A percentile compares a stretch with the other conserved stretches of the same genome.
These are phyloP conservation scores for Rhododendron williamsianum DNA, from an alignment of 148 eudicot species.

Conservation along the genomic window DNA sequence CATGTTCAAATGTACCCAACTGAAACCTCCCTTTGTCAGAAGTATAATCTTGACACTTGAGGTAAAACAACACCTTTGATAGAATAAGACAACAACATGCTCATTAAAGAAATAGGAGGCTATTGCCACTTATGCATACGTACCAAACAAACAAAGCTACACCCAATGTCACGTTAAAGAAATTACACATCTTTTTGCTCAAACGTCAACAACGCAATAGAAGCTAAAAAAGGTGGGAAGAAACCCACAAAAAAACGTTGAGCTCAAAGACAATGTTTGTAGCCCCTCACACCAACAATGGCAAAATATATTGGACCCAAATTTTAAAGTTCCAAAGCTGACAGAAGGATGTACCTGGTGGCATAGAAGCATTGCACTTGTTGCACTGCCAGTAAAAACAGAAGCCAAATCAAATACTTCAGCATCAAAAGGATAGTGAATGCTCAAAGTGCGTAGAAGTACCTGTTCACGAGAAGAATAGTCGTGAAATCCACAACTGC, in stretches of 20 bases:
- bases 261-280: neutral
- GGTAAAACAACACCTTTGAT: neutral
- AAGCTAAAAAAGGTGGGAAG: neutral
- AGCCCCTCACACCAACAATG: neutral
- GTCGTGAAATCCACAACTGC: slow-evolving; percentile 75
- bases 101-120: neutral
- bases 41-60: neutral
- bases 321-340: neutral
- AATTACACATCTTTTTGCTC: neutral
- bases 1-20: neutral
- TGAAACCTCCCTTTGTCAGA: neutral
- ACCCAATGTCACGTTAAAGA: neutral
- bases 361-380: slow-evolving; percentile 58
- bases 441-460: neutral
- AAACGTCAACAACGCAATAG: neutral
- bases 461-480: slow-evolving; percentile 56
- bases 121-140: neutral
- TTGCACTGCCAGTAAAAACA: slow-evolving; percentile 16
- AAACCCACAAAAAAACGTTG: neutral
- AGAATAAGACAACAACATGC: neutral
- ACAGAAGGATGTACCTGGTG: slow-evolving; percentile 38
- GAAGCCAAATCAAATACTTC: slow-evolving; percentile 9
- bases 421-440: neutral
- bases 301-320: neutral
- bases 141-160: neutral